Evolutionary conservation across 148 eudicot genomes (phyloP).

Genomic region (Heliamphora exappendiculata): DNA sequence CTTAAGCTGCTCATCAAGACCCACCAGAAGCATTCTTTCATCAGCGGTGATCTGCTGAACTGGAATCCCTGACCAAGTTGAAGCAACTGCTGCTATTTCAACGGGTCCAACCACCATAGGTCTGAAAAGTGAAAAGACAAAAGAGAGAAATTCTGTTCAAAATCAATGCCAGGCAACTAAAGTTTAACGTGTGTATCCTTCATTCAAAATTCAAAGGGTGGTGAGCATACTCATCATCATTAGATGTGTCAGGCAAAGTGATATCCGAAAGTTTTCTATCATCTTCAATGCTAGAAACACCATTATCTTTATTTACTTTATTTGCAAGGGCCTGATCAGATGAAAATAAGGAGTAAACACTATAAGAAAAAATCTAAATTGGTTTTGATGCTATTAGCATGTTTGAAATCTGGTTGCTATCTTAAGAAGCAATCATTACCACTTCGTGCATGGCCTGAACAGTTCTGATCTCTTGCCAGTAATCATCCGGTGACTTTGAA

Average conservation of each 20-base stretch:
- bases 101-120: slow-evolving; percentile 38
- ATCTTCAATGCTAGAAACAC: slow-evolving; percentile 17
- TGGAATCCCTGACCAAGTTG: slow-evolving; percentile 57
- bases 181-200: neutral
- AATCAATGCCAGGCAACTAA: neutral
- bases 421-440: slow-evolving; percentile 15
- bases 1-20: slow-evolving; percentile 45
- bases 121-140: slow-evolving; percentile 16
- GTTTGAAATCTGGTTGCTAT: neutral
- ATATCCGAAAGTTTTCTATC: slow-evolving; percentile 15
- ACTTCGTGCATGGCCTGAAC: slow-evolving; percentile 48
- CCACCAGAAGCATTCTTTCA: slow-evolving; percentile 43
- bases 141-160: neutral
- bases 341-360: slow-evolving; percentile 1
- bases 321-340: slow-evolving; percentile 24
- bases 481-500: slow-evolving; percentile 42
- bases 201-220: slow-evolving; percentile 4
- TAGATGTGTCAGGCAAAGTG: slow-evolving; percentile 15
- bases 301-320: slow-evolving; percentile 17
- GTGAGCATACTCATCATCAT: slow-evolving; percentile 37
- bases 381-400: neutral
- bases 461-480: slow-evolving; percentile 54
- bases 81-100: slow-evolving; percentile 53
- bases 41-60: slow-evolving; percentile 47
- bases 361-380: slow-evolving; percentile 15